phyloP scores from a whole-genome alignment of 805 yeast genomes.

The Starmerella roubikii region DNA sequence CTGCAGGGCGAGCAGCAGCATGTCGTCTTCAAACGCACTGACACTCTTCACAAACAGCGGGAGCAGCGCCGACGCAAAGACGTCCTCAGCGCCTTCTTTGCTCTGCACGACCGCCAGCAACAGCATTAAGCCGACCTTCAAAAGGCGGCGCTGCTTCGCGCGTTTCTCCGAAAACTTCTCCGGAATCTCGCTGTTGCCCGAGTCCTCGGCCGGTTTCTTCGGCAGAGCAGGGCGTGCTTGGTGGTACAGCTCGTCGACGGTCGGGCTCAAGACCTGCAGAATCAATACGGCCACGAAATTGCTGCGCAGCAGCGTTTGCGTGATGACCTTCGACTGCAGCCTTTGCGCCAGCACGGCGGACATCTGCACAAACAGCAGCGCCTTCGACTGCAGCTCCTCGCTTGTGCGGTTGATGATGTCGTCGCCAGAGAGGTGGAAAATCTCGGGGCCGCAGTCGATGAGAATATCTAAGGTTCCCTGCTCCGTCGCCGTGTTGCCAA shows the following conservation, averaged over 20 bases:
- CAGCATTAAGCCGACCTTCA: slow-evolving; percentile 51
- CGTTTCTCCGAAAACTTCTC: background rate
- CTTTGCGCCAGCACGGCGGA: slow-evolving; percentile 41
- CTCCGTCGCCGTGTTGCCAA: slow-evolving; percentile 19
- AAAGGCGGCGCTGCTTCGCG: background rate
- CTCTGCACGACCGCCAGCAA: slow-evolving; percentile 64
- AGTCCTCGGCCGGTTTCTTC: background rate
- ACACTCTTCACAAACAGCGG: slow-evolving; percentile 45
- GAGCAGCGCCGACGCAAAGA: slow-evolving; percentile 63
- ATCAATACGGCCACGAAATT: slow-evolving; percentile 55
- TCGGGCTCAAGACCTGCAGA: slow-evolving; percentile 22
- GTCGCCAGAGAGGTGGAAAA: slow-evolving; percentile 52
- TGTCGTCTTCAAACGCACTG: slow-evolving; percentile 43
- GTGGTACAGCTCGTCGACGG: slow-evolving; percentile 23
- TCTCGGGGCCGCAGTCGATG: slow-evolving; percentile 43
- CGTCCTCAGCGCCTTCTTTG: slow-evolving; percentile 59
- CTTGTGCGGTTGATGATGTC: slow-evolving; percentile 65
- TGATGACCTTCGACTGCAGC: slow-evolving; percentile 41
- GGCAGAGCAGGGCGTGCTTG: background rate
- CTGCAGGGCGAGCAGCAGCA: slow-evolving; percentile 62
- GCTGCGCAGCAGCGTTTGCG: slow-evolving; percentile 47
- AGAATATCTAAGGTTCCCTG: slow-evolving; percentile 41
- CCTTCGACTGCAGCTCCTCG: slow-evolving; percentile 60
- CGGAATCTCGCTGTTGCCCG: background rate
- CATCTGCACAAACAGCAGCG: slow-evolving; percentile 61